Percentiles rank a stretch among this genome's conserved stretches.
Evolutionary conservation across 306 rosid species (phyloP).

Genomic region (Mimosa pudica): DNA sequence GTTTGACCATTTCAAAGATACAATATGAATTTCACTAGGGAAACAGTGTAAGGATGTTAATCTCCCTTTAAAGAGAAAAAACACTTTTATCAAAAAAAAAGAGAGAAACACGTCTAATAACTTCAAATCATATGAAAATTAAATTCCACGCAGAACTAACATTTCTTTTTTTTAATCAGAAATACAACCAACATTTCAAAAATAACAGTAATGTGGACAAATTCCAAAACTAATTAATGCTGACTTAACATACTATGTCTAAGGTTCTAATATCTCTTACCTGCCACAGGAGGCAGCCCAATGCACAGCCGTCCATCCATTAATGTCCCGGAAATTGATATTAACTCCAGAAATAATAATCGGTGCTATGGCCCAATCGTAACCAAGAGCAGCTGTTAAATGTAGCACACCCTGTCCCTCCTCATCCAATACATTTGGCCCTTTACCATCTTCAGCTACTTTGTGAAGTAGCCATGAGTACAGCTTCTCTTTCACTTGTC

Average conservation of each 20-base stretch:
- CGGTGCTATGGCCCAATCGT: slow-evolving; percentile 82
- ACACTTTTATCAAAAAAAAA: neutral
- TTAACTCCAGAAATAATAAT: slow-evolving; percentile 72
- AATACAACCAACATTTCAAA: neutral
- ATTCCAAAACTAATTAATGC: neutral
- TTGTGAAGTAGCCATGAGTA: slow-evolving; percentile 82
- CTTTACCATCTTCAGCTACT: slow-evolving; percentile 75
- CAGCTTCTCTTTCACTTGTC: slow-evolving; percentile 68
- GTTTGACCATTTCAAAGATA: slow-evolving; percentile 14
- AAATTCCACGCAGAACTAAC: slow-evolving; percentile 14
- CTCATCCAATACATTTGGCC: slow-evolving; percentile 72
- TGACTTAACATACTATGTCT: slow-evolving; percentile 10
- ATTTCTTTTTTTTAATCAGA: neutral
- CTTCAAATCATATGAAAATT: slow-evolving; percentile 25
- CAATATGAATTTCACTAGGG: neutral
- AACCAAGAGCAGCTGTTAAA: slow-evolving; percentile 79
- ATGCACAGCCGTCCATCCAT: slow-evolving; percentile 93
- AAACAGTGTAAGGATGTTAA: slow-evolving; percentile 1
- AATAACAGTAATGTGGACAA: neutral
- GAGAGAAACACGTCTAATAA: slow-evolving; percentile 19
- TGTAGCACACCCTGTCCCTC: slow-evolving; percentile 81
- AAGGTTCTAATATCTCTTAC: slow-evolving; percentile 42
- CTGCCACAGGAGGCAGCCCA: slow-evolving; percentile 95
- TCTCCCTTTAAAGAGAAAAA: slow-evolving; percentile 13
- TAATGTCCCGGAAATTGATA: slow-evolving; percentile 82